These are phyloP conservation scores for Saccharum officinarum DNA, from an alignment of 176 grass and related monocot species.

Conservation along the genomic window DNA sequence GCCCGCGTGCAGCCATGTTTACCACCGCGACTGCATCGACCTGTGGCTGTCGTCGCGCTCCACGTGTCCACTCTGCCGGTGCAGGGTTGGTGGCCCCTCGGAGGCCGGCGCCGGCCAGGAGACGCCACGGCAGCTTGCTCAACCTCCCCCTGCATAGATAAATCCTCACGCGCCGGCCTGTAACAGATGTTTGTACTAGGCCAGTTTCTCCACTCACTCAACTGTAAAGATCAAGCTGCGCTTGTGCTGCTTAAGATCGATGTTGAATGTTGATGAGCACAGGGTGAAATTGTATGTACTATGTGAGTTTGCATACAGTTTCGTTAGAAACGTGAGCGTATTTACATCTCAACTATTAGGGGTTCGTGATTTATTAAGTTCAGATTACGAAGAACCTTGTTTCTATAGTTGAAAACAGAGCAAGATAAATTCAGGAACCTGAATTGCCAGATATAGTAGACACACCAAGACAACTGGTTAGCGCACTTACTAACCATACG, in stretches of 20 bases:
- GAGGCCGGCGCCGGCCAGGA: neutral
- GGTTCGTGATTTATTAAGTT: neutral
- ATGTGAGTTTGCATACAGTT: neutral
- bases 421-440: neutral
- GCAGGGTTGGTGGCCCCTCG: conserved; percentile 3
- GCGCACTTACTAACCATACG: neutral
- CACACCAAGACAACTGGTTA: neutral
- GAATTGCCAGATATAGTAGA: neutral
- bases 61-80: conserved; percentile 48
- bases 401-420: neutral
- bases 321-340: neutral
- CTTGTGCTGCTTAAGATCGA: neutral
- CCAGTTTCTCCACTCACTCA: neutral
- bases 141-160: neutral
- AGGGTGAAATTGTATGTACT: neutral
- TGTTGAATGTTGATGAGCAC: neutral
- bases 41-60: conserved; percentile 32
- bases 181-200: conserved; percentile 7
- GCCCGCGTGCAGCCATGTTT: conserved; percentile 42
- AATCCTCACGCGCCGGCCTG: neutral
- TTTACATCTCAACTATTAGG: neutral
- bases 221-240: neutral
- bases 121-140: conserved; percentile 1
- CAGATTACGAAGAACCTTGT: neutral
- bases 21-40: conserved; percentile 52